A percentile compares a stretch with the other conserved stretches of the same genome.
phyloP scores from a whole-genome alignment of 768 basidiomycete genomes.

The Panaeolus papilionaceus region DNA sequence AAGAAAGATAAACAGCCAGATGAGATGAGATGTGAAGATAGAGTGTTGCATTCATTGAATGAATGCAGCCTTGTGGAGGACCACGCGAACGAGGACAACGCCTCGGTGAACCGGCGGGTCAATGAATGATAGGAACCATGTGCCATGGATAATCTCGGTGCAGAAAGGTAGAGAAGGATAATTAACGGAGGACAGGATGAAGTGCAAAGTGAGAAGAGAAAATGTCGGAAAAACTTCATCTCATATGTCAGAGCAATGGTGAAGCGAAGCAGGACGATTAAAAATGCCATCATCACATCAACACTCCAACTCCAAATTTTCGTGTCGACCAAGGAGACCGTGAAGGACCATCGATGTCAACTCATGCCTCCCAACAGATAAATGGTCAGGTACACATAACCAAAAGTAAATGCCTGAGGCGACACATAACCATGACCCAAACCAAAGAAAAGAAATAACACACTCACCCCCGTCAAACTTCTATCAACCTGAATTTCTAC shows the following conservation, averaged over 20 bases:
- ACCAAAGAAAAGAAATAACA: constrained; percentile 18
- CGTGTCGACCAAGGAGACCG: neutral
- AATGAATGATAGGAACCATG: neutral
- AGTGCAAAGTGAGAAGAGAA: neutral
- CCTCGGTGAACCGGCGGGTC: neutral
- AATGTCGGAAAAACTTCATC: neutral
- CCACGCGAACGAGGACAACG: neutral
- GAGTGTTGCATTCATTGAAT: neutral
- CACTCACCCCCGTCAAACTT: constrained; percentile 87
- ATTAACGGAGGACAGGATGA: neutral
- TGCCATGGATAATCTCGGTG: neutral
- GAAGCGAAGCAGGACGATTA: too few species aligned
- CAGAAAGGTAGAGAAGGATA: neutral
- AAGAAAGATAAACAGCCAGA: neutral
- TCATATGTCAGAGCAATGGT: neutral
- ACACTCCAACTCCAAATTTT: too few species aligned
- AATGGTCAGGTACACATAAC: neutral
- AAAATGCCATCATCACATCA: too few species aligned
- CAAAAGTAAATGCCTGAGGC: neutral
- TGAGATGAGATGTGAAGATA: constrained; percentile 3
- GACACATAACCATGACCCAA: constrained; percentile 11
- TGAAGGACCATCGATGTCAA: neutral
- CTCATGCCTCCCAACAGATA: too few species aligned
- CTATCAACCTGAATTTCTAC: constrained; percentile 99
- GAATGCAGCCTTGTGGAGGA: neutral